Percentiles rank a stretch among this genome's conserved stretches.
Conservation (phyloP, 768 basidiomycete species). For the Termitomyces sp. region DNA sequence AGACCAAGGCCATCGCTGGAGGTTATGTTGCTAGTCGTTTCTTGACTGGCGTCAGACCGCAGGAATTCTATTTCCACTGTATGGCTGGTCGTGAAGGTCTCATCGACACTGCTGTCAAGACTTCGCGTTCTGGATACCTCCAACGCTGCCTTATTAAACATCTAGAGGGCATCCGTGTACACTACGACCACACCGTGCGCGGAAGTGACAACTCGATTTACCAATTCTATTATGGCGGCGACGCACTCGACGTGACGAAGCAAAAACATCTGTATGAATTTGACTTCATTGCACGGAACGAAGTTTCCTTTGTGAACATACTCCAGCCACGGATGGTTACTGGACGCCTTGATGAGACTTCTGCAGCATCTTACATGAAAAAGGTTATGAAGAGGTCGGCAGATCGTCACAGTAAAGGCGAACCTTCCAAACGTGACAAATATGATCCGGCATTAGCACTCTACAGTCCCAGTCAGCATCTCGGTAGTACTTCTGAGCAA, state of each 20-base stretch:
- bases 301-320: conserved; percentile 68
- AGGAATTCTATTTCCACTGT: conserved; percentile 99
- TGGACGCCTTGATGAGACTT: conserved; percentile 56
- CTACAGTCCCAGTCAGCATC: conserved; percentile 71
- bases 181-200: conserved; percentile 97
- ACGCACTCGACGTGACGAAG: conserved; percentile 93
- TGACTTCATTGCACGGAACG: conserved; percentile 88
- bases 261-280: conserved; percentile 95
- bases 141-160: conserved; percentile 99
- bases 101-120: conserved; percentile 99
- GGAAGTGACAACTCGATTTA: conserved; percentile 91
- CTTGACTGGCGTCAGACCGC: conserved; percentile 95
- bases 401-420: not conserved
- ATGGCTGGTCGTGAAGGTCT: conserved; percentile 99
- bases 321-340: conserved; percentile 57
- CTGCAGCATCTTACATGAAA: conserved; percentile 81
- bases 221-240: conserved; percentile 97
- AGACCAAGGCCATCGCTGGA: conserved; percentile 97
- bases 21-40: conserved; percentile 98
- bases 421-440: conserved; percentile 40
- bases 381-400: conserved; percentile 74
- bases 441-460: conserved; percentile 69
- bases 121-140: conserved; percentile 95
- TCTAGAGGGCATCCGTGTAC: conserved; percentile 91
- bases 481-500: conserved; percentile 90